phyloP scores from a whole-genome alignment of 768 basidiomycete genomes.

The Galerina sulciceps region DNA sequence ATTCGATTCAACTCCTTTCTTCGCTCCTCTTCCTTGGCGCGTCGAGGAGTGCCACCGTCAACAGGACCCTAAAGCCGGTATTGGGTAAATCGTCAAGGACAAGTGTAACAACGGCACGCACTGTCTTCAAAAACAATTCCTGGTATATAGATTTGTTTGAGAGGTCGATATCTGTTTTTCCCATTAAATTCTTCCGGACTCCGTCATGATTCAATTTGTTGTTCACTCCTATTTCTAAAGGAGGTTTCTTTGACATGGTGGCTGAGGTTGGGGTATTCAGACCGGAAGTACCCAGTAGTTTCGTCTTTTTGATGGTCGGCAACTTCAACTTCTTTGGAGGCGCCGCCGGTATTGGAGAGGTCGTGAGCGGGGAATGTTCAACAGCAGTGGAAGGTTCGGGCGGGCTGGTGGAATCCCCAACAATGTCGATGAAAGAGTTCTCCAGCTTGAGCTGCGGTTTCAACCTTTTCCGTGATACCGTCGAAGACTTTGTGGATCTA shows the following conservation, averaged over 20 bases:
- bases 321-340: conserved; percentile 25
- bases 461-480: conserved; percentile 29
- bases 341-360: conserved; percentile 28
- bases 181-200: conserved; percentile 34
- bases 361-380: conserved; percentile 24
- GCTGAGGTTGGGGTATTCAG: conserved; percentile 28
- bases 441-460: conserved; percentile 31
- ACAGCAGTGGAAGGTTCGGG: conserved; percentile 21
- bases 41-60: conserved; percentile 25
- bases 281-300: conserved; percentile 68
- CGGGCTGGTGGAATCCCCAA: conserved; percentile 29
- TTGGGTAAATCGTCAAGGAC: not conserved
- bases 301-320: conserved; percentile 60
- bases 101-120: conserved; percentile 22
- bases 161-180: conserved; percentile 64
- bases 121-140: conserved; percentile 59
- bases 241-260: conserved; percentile 27
- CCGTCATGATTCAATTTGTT: conserved; percentile 19
- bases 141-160: conserved; percentile 67
- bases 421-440: conserved; percentile 36
- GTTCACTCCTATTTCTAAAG: conserved; percentile 20
- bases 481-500: conserved; percentile 5
- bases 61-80: conserved; percentile 1
- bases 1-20: conserved; percentile 68
- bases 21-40: conserved; percentile 68